Conservation (phyloP, 2,329 filamentous ascomycete species). For the Diaporthe sp. region DNA sequence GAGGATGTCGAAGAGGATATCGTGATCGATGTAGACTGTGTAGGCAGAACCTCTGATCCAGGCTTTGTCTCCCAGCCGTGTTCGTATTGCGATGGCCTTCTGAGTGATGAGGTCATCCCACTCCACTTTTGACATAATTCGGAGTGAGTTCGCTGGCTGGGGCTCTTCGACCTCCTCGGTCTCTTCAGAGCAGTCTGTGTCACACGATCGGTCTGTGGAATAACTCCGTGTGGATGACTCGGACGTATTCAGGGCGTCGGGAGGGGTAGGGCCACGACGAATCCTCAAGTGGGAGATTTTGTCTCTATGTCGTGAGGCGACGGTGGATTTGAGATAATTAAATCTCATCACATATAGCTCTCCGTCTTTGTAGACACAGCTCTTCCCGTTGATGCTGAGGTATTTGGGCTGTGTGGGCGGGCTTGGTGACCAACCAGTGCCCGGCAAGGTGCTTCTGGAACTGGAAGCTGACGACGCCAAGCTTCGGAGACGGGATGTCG, state of each 20-base stretch:
- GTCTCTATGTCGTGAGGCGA: not conserved
- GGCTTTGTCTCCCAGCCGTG: not conserved
- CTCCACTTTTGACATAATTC: not conserved
- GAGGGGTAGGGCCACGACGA: no score
- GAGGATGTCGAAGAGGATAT: not conserved
- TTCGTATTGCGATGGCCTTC: not conserved
- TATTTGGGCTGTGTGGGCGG: not conserved
- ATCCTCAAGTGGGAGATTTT: no score
- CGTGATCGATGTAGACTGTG: not conserved
- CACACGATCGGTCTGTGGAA: accelerated
- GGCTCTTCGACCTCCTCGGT: accelerated
- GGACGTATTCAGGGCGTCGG: no score
- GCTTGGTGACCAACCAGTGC: not conserved
- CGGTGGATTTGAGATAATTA: not conserved
- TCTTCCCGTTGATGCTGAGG: not conserved
- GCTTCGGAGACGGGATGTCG: not conserved
- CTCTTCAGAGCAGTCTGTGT: no score
- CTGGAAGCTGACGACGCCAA: no score
- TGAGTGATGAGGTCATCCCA: not conserved
- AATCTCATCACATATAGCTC: not conserved
- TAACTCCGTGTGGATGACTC: not conserved
- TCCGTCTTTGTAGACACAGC: not conserved
- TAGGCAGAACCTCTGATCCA: not conserved
- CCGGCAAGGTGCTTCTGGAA: no score
- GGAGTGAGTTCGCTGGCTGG: not conserved